These are phyloP conservation scores for Lentinus polychrous DNA, from an alignment of 1,284 basidiomycete species.

Conservation along the genomic window DNA sequence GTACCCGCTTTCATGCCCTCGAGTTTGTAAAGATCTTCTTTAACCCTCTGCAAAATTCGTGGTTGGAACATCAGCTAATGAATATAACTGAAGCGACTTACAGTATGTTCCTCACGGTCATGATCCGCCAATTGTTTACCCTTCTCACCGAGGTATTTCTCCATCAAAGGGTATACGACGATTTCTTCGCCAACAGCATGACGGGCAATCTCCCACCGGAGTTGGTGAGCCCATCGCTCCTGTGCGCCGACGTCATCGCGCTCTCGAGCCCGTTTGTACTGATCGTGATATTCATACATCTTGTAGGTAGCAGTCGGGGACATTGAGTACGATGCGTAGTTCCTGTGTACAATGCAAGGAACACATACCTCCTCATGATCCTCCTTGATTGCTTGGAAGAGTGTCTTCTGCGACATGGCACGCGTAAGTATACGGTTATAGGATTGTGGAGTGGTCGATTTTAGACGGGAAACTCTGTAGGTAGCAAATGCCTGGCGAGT, in stretches of 20 bases:
- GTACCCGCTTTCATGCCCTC: constrained; percentile 38
- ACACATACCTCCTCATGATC: constrained; percentile 36
- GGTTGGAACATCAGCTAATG: too few relatives aligned
- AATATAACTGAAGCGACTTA: constrained; percentile 17
- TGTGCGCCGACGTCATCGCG: constrained; percentile 40
- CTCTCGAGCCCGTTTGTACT: constrained; percentile 34
- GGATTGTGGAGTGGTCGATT: background rate
- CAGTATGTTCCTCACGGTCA: constrained; percentile 56
- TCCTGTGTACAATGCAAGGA: background rate
- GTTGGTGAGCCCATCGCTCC: constrained; percentile 47
- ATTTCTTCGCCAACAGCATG: constrained; percentile 64
- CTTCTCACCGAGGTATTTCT: constrained; percentile 47
- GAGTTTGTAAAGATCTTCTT: constrained; percentile 41
- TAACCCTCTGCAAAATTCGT: constrained; percentile 30
- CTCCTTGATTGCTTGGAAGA: constrained; percentile 37
- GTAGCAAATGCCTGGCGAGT: background rate
- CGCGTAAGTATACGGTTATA: constrained; percentile 2
- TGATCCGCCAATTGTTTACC: constrained; percentile 49
- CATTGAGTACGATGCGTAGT: background rate
- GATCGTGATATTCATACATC: constrained; percentile 53
- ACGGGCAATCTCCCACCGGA: constrained; percentile 54
- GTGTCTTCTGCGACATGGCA: constrained; percentile 24
- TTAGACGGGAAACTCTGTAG: background rate
- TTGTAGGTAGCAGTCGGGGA: too few relatives aligned
- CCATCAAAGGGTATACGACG: constrained; percentile 62